phyloP scores from a whole-genome alignment of 345 rosid genomes.

The Ceriops zippeliana region DNA sequence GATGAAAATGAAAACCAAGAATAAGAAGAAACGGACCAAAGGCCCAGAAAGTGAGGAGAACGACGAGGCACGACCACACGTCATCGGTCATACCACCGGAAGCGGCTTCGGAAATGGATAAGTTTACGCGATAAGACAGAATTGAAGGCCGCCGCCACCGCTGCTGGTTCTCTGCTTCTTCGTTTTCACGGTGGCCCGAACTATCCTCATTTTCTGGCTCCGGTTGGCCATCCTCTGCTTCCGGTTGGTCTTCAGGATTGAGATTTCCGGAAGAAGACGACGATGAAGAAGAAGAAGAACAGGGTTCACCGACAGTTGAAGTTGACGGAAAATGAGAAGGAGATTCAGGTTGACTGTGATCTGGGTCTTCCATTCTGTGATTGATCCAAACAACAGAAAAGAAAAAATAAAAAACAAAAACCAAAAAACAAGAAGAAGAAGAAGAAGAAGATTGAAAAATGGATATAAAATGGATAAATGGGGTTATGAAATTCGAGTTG shows the following conservation, averaged over 20 bases:
- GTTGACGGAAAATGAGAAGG: conserved; percentile 15
- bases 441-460: too few species aligned
- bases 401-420: too few species aligned
- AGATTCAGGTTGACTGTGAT: conserved; percentile 4
- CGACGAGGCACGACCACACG: conserved; percentile 38
- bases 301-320: not conserved
- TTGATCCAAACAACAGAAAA: too few species aligned
- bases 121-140: conserved; percentile 25
- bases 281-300: conserved; percentile 21
- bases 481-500: too few species aligned
- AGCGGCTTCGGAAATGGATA: conserved; percentile 19
- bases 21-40: conserved; percentile 39
- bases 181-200: conserved; percentile 5
- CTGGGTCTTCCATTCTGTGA: conserved; percentile 28
- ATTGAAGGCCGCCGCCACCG: conserved; percentile 16
- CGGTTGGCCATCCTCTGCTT: conserved; percentile 14
- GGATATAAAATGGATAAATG: too few species aligned
- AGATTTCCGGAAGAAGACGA: not conserved
- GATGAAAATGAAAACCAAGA: not conserved
- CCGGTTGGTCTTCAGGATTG: conserved; percentile 20
- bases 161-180: not conserved
- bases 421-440: too few species aligned
- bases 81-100: conserved; percentile 30
- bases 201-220: conserved; percentile 7
- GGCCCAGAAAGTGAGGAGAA: conserved; percentile 45